Base-by-base conservation (phyloP, 441 rosid genomes). In the Kokia cookei region DNA sequence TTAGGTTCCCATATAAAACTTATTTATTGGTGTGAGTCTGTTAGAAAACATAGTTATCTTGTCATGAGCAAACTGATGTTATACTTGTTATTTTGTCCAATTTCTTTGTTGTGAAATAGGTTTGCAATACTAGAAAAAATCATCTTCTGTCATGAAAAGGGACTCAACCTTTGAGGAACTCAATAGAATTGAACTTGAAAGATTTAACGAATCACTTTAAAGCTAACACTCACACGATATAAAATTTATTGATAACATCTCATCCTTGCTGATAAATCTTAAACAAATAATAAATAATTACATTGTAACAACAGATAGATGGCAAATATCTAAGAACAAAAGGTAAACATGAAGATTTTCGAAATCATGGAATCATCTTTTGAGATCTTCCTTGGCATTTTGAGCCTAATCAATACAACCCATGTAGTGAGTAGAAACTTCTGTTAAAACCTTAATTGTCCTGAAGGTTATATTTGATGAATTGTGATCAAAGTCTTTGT, bases 31-130 rank as follows among this genome's bases (percentile, higher is more conserved):
- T n/a, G 42, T 14, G 47, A 27, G 71, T 29, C n/a, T 17, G 26
- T 53, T 73, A 35, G 65, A 58, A 57, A 60, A 42, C 67, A 12
- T 72, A 42, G 61, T 60, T 57, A 40, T 61, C 5, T 61, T 26
- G 15, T 15, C 48, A n/a, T 24, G 58, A 60, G 27, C n/a, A 37
- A 6, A 12, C 27, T 42, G 29, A 64, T 60, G 53, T 19, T 65
- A 5, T 43, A 40, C 54, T 65, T 24, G 51, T 58, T 59, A 27
- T 26, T 50, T 6, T 17, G 5, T 7, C 59, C 27, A 2, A 54
- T 73, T 73, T 53, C 62, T 73, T 54, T n/a, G 29, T 54, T 65
- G 24, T 51, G 19, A 60, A 72, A 12, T 73, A 53, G 71, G 54
- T 24, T 63, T 51, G 55, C 26, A 71, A 58, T 42, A 9, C 43